These are phyloP conservation scores for Hydnum rufescens DNA, from an alignment of 768 basidiomycete genomes.

Conservation along the genomic window DNA sequence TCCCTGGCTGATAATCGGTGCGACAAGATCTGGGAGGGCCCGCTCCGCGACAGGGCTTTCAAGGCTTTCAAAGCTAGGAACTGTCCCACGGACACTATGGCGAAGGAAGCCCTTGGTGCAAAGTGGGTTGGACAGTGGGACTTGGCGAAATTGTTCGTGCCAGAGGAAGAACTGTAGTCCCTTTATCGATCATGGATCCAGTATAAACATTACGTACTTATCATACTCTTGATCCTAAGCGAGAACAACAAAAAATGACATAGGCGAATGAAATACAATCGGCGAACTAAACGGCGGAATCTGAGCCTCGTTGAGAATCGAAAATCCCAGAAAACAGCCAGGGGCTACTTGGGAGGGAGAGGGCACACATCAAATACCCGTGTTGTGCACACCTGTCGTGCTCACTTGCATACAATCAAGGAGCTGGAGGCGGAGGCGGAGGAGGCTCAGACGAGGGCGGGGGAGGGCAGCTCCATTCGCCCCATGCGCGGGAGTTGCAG, in stretches of 20 bases:
- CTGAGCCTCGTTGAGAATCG: no score
- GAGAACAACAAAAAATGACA: no score
- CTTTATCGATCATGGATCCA: no score
- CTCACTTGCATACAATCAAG: background rate
- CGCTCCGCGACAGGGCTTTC: constrained; percentile 64
- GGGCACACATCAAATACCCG: no score
- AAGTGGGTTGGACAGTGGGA: constrained; percentile 89
- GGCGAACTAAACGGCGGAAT: no score
- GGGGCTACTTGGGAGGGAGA: no score
- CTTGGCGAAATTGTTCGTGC: constrained; percentile 69
- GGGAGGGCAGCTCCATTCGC: constrained; percentile 4
- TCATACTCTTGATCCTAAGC: no score
- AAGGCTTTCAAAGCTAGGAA: constrained; percentile 58
- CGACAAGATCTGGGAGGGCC: constrained; percentile 84
- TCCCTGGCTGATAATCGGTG: constrained; percentile 80
- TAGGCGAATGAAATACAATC: no score
- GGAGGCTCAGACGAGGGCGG: constrained; percentile 20
- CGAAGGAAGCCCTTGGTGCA: constrained; percentile 69
- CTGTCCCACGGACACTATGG: constrained; percentile 67
- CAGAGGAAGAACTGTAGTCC: constrained; percentile 61
- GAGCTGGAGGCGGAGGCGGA: constrained; percentile 20
- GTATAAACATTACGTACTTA: no score
- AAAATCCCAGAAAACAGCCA: no score
- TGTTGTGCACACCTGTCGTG: no score
- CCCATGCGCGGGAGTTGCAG: constrained; percentile 6